phyloP scores from a whole-genome alignment of 2,329 filamentous ascomycete species.

The Verticillium nonalfalfae region DNA sequence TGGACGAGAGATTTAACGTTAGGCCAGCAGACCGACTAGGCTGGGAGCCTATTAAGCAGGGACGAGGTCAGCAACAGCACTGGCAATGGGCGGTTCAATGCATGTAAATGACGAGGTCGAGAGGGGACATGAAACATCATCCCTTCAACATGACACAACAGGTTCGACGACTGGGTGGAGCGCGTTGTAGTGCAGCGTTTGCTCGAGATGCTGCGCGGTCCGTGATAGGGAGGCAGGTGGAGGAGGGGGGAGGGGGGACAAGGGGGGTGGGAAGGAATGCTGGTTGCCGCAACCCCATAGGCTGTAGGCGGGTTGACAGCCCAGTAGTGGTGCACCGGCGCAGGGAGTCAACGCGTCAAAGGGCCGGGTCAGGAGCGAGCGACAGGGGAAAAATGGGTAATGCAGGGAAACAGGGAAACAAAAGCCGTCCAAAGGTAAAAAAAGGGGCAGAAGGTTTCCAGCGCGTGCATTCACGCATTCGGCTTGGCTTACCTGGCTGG shows the following conservation, averaged over 20 bases:
- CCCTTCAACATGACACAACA: slow-evolving; percentile 37
- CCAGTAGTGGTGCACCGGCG: not conserved
- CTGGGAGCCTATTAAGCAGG: slow-evolving; percentile 26
- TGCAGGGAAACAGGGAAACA: not conserved
- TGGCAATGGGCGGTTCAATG: slow-evolving; percentile 21
- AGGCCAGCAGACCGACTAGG: slow-evolving; percentile 44
- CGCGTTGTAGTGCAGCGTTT: slow-evolving; percentile 13
- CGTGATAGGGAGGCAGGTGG: slow-evolving; percentile 7
- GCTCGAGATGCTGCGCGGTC: slow-evolving; percentile 11
- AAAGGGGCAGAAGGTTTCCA: not conserved
- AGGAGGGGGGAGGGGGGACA: slow-evolving; percentile 10
- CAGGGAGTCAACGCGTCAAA: not conserved
- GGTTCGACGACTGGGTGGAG: slow-evolving; percentile 31
- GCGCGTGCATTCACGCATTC: slow-evolving; percentile 2
- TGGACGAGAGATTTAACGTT: slow-evolving; percentile 66
- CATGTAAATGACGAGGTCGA: slow-evolving; percentile 35
- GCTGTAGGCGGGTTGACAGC: not conserved
- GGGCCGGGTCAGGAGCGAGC: slow-evolving; percentile 5
- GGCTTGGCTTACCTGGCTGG: slow-evolving; percentile 15
- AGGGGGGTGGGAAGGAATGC: slow-evolving; percentile 6
- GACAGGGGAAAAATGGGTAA: not conserved
- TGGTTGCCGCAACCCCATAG: not conserved
- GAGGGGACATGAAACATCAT: slow-evolving; percentile 39
- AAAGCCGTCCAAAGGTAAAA: not conserved
- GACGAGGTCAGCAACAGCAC: slow-evolving; percentile 13